phyloP scores from a whole-genome alignment of 2,329 filamentous ascomycete species.

The Blastomyces gilchristii region DNA sequence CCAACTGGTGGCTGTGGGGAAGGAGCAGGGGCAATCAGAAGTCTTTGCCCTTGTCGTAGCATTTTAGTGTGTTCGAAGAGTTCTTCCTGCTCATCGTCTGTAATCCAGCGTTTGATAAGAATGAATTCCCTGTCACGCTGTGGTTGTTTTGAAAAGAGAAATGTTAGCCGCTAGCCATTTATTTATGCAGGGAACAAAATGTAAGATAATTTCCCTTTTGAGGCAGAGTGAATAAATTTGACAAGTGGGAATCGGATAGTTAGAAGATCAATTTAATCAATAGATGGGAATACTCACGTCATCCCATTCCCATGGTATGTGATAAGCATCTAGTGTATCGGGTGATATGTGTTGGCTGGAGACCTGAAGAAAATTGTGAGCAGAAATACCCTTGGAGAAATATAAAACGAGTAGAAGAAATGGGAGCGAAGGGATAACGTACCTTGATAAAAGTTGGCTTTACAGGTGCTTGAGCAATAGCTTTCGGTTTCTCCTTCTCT shows the following conservation, averaged over 20 bases:
- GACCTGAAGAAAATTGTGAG: conserved; percentile 25
- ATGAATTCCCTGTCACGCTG: conserved; percentile 55
- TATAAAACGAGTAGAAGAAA: background rate
- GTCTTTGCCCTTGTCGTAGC: conserved; percentile 45
- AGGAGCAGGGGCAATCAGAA: conserved; percentile 28
- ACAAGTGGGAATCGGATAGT: conserved; percentile 14
- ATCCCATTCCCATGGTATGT: conserved; percentile 39
- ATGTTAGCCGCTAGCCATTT: conserved; percentile 16
- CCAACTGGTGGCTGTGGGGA: conserved; percentile 20
- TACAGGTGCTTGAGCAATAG: conserved; percentile 7
- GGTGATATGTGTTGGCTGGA: conserved; percentile 38
- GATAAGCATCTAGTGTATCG: conserved; percentile 38
- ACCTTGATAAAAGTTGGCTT: conserved; percentile 37
- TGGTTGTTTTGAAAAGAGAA: conserved; percentile 23
- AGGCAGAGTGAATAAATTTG: background rate
- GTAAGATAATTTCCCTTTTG: background rate
- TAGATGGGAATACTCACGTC: conserved; percentile 26
- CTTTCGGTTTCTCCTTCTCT: conserved; percentile 25
- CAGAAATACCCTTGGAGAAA: background rate
- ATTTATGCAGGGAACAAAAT: background rate
- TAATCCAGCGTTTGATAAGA: conserved; percentile 63
- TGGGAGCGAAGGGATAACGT: conserved; percentile 10
- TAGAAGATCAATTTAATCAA: conserved; percentile 14
- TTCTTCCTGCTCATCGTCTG: conserved; percentile 58
- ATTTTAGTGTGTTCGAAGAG: conserved; percentile 61